Conservation (phyloP, 306 rosid genomes). For the Malus sieversii region DNA sequence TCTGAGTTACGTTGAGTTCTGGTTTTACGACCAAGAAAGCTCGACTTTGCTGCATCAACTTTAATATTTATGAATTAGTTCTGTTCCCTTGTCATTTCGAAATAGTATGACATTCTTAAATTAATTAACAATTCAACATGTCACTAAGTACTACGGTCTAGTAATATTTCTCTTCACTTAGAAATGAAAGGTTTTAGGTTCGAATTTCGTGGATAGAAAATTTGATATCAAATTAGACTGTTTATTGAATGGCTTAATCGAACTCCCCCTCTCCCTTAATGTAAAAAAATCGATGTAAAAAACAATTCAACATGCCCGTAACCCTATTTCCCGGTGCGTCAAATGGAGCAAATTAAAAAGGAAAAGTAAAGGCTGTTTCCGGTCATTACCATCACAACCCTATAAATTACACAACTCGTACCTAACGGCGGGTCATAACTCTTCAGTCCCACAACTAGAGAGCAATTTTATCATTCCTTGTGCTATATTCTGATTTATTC, state of each 20-base stretch:
- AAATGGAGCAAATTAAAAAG: slow-evolving; percentile 8
- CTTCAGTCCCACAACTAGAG: background rate
- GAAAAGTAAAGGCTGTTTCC: background rate
- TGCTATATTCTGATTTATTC: slow-evolving; percentile 1
- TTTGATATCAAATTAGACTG: too few relatives aligned
- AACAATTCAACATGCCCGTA: slow-evolving; percentile 1
- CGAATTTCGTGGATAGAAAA: too few relatives aligned
- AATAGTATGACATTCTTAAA: background rate
- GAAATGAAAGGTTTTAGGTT: rapidly evolving
- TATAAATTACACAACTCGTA: slow-evolving; percentile 7
- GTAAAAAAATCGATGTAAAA: too few relatives aligned
- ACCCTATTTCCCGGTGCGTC: background rate
- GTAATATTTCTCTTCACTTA: rapidly evolving
- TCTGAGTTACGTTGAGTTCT: background rate
- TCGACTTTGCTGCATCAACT: background rate
- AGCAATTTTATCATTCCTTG: slow-evolving; percentile 1
- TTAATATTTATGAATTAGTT: background rate
- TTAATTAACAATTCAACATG: slow-evolving; percentile 3
- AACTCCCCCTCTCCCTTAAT: too few relatives aligned
- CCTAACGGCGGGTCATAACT: background rate
- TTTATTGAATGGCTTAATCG: too few relatives aligned
- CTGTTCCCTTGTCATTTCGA: slow-evolving; percentile 1
- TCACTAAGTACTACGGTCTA: too few relatives aligned
- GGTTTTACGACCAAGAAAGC: background rate
- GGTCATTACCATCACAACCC: background rate